Evolutionary conservation across 2,329 filamentous ascomycete species (phyloP).

Genomic region (Cladophialophora exuberans): DNA sequence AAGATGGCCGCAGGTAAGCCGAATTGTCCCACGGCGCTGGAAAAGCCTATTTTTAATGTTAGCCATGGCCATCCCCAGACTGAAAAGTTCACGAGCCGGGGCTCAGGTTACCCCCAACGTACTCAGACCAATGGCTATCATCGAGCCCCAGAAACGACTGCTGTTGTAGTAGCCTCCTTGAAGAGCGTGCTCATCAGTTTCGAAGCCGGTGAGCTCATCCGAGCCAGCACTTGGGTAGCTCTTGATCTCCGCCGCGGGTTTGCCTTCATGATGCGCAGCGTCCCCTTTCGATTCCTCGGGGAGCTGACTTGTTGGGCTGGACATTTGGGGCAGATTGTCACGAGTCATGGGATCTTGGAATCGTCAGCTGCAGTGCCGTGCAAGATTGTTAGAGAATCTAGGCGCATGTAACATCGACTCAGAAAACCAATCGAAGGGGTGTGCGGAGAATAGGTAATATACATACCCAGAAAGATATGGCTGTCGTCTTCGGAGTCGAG

Average conservation of each 20-base stretch:
- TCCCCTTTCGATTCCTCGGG: neutral
- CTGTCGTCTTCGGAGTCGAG: too few relatives aligned
- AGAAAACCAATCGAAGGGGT: too few relatives aligned
- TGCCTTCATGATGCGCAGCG: neutral
- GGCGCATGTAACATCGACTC: too few relatives aligned
- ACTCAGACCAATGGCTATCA: neutral
- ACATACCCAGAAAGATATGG: too few relatives aligned
- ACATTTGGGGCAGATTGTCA: neutral
- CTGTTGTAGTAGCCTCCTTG: neutral
- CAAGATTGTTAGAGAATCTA: too few relatives aligned
- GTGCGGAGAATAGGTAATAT: too few relatives aligned
- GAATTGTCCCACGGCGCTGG: constrained; percentile 27
- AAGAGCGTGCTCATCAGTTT: neutral
- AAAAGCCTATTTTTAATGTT: too few relatives aligned
- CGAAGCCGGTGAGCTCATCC: neutral
- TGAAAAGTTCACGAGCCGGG: too few relatives aligned
- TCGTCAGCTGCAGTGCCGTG: too few relatives aligned
- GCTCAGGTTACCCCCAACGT: too few relatives aligned
- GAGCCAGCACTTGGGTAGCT: neutral
- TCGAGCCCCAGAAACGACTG: neutral
- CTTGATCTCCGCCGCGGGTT: neutral
- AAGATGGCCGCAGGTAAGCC: constrained; percentile 18
- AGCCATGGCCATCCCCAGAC: too few relatives aligned
- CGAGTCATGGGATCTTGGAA: too few relatives aligned
- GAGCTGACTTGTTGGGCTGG: neutral